Base-by-base conservation (phyloP, 768 basidiomycete species). In the Leccinum fibrillosum region DNA sequence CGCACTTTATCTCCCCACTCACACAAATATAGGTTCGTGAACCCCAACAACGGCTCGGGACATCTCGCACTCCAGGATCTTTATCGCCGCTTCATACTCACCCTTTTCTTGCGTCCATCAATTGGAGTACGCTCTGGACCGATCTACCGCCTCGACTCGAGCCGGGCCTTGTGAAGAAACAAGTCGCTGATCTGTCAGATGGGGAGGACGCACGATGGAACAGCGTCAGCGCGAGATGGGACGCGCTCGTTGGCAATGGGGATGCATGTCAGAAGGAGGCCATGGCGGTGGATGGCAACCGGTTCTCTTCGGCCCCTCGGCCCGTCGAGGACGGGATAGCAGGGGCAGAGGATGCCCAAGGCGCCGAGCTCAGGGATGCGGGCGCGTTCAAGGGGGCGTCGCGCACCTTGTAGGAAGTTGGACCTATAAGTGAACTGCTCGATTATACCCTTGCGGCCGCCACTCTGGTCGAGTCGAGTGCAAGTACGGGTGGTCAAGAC, bases 101-200 rank as follows among this genome's bases (percentile, higher is more conserved):
- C 62, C 76, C 81, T 1, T 91, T 90, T 67, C 86, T 91, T 55
- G 70, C 74, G 17, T 60, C 72, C 13, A 75, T 89, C 54, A 73
- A 78, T 51, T 91, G 89, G 89, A 72, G 76, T 8, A 77, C 74
- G 0, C 75, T 92, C 3, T 92, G 90, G 90, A 83, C 77, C 0
- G 77, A 77, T n/a, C 75, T 82, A 7, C 77, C 80, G 5, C 89
- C 89, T 17, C 72, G 72, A 0, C 75, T 88, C 10, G 82, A 83
- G 68, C 72, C 81, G 13, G 89, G 89, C 7, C 74, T 86, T 5
- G 70, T 86, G 8, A 80, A 78, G 74, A 82, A 78, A 10, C 64
- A 62, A 17, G 68, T 71, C 37, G 4, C 21, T 7, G 45, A 21
- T 17, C 15, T 58, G 8, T 55, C 55, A 10, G 66, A 71, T 6